phyloP scores from a whole-genome alignment of 441 rosid species.

The Euphorbia celastroides region DNA sequence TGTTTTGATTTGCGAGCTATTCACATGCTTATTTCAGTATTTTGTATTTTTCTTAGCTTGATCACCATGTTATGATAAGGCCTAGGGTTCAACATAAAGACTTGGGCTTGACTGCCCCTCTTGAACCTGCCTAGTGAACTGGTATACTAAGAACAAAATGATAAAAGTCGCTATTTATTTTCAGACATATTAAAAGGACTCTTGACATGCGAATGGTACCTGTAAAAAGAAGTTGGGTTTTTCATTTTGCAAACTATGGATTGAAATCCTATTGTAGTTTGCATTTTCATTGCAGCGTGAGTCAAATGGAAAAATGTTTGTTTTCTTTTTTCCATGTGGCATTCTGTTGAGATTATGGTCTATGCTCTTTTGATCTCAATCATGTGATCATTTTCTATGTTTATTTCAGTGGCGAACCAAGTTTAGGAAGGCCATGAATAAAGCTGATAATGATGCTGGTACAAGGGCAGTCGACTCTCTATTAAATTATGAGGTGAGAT shows the following conservation, averaged over 20 bases:
- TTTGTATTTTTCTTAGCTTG: background rate
- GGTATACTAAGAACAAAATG: background rate
- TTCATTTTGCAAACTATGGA: background rate
- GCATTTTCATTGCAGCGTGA: background rate
- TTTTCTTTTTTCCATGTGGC: background rate
- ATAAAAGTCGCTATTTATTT: background rate
- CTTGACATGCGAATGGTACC: background rate
- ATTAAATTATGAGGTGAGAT: slow-evolving; percentile 81
- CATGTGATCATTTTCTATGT: slow-evolving; percentile 13
- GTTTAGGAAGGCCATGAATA: slow-evolving; percentile 79
- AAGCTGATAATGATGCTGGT: slow-evolving; percentile 91
- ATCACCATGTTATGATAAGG: background rate
- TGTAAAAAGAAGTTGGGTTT: background rate
- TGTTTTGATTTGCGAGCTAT: background rate
- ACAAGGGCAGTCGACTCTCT: slow-evolving; percentile 83
- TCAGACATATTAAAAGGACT: background rate
- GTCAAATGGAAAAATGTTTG: background rate
- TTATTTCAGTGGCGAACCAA: slow-evolving; percentile 75
- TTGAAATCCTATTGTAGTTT: background rate
- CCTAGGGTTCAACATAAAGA: background rate
- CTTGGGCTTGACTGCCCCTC: background rate
- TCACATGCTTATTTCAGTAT: background rate
- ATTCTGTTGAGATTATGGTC: background rate
- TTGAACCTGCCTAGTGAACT: background rate
- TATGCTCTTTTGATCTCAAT: background rate